These are phyloP conservation scores for Tetradesmus obliquus DNA, from an alignment of 139 green algal genomes.

Conservation along the genomic window DNA sequence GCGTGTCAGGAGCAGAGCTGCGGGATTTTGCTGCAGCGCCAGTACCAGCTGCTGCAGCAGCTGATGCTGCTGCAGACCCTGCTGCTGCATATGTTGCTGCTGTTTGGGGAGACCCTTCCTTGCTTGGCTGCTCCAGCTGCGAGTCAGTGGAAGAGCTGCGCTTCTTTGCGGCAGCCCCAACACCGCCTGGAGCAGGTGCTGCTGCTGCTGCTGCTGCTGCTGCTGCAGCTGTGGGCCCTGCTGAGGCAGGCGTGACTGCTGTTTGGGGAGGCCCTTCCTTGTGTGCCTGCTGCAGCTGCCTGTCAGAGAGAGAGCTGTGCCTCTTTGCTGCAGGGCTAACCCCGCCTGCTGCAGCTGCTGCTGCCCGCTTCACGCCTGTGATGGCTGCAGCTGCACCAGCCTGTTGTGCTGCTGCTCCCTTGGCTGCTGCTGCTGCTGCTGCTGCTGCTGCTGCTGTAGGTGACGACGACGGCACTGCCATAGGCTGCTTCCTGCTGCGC, in stretches of 20 bases:
- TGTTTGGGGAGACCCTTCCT: not conserved
- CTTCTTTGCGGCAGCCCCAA: not conserved
- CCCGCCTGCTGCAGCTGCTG: not conserved
- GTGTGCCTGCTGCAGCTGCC: not conserved
- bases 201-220: not conserved
- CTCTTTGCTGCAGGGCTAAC: not conserved
- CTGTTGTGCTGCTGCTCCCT: too few relatives aligned
- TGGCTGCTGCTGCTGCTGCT: not conserved
- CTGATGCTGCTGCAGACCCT: not conserved
- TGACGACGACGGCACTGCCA: not conserved
- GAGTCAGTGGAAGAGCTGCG: not conserved
- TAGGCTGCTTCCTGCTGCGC: not conserved
- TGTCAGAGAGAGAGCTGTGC: not conserved
- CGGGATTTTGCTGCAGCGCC: not conserved
- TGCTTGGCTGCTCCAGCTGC: not conserved
- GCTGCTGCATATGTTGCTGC: not conserved
- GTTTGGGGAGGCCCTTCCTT: not conserved
- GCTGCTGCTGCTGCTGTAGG: not conserved
- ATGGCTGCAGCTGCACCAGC: too few relatives aligned
- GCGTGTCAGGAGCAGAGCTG: not conserved
- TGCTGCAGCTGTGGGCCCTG: not conserved
- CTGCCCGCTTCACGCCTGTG: not conserved
- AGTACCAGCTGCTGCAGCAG: not conserved
- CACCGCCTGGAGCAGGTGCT: not conserved
- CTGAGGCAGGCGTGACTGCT: not conserved